Evolutionary conservation across 2,329 filamentous ascomycete genomes (phyloP).

Genomic region (Fusarium ambrosium): DNA sequence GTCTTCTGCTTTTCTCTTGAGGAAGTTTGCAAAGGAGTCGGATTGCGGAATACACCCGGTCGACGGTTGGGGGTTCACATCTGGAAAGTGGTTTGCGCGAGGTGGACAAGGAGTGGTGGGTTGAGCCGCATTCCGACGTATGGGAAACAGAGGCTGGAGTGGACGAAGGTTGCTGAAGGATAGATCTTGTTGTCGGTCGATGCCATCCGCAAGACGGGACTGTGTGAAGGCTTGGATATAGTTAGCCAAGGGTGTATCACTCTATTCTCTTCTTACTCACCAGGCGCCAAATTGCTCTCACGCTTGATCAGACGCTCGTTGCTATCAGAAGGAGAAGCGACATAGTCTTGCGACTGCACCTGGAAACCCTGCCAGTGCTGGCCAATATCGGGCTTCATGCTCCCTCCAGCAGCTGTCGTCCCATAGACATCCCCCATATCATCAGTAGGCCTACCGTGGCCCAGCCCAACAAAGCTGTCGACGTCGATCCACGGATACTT

Average conservation of each 20-base stretch:
- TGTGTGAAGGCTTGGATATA: not conserved
- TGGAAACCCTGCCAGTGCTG: not conserved
- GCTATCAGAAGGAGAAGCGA: not conserved
- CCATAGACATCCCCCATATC: not conserved
- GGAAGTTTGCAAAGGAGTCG: not conserved
- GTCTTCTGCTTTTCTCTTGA: conserved; percentile 3
- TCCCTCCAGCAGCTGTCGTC: not conserved
- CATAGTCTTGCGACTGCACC: not conserved
- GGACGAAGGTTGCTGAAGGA: not conserved
- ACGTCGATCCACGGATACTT: conserved; percentile 13
- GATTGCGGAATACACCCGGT: not conserved
- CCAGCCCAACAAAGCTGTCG: not conserved
- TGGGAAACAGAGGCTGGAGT: not conserved
- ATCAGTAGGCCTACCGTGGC: not conserved
- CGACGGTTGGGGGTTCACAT: not conserved
- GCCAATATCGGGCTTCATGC: not conserved
- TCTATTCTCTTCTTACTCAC: not conserved
- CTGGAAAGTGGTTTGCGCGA: not conserved
- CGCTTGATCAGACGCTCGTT: not conserved
- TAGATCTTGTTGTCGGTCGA: not conserved
- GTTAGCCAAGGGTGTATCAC: not conserved
- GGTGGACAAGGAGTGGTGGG: not conserved
- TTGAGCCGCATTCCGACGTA: not conserved
- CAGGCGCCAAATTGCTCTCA: not conserved
- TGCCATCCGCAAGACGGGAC: not conserved